A percentile compares a stretch with the other conserved stretches of the same genome.
phyloP scores from a whole-genome alignment of 192 early-diverging fungal species.

The Coemansia sp. region DNA sequence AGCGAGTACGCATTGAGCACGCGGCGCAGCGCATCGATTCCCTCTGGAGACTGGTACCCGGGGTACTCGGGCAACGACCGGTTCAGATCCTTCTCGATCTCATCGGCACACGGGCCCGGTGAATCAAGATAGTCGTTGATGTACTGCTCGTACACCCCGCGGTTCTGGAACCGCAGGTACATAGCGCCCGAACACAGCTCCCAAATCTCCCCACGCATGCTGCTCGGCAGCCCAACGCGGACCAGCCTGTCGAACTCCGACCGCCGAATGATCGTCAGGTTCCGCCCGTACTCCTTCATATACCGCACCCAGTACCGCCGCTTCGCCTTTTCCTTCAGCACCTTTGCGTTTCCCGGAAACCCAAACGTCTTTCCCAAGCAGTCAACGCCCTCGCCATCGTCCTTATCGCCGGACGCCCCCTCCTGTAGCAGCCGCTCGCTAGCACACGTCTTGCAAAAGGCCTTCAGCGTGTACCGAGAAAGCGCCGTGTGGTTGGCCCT shows the following conservation, averaged over 20 bases:
- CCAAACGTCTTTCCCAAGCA: constrained; percentile 53
- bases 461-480: constrained; percentile 48
- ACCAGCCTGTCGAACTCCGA: constrained; percentile 89
- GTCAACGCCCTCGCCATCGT: constrained; percentile 7
- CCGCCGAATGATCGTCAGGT: constrained; percentile 78
- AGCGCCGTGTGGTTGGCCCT: constrained; percentile 32
- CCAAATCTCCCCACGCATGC: constrained; percentile 91
- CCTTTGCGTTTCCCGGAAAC: constrained; percentile 42
- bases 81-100: constrained; percentile 97
- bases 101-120: constrained; percentile 80
- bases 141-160: constrained; percentile 71
- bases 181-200: constrained; percentile 89
- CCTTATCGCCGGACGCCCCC: background rate
- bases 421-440: constrained; percentile 64
- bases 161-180: constrained; percentile 81
- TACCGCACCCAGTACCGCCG: constrained; percentile 49
- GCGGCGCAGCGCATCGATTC: constrained; percentile 90
- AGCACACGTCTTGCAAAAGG: constrained; percentile 64
- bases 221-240: constrained; percentile 85
- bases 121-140: constrained; percentile 65
- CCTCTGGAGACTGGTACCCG: constrained; percentile 88
- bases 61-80: constrained; percentile 92
- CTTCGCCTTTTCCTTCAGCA: constrained; percentile 44
- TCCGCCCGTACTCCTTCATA: constrained; percentile 74
- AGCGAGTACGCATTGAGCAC: constrained; percentile 86